These are phyloP conservation scores for Singerocomus inundabilis DNA, from an alignment of 1,284 basidiomycete genomes.

Conservation along the genomic window DNA sequence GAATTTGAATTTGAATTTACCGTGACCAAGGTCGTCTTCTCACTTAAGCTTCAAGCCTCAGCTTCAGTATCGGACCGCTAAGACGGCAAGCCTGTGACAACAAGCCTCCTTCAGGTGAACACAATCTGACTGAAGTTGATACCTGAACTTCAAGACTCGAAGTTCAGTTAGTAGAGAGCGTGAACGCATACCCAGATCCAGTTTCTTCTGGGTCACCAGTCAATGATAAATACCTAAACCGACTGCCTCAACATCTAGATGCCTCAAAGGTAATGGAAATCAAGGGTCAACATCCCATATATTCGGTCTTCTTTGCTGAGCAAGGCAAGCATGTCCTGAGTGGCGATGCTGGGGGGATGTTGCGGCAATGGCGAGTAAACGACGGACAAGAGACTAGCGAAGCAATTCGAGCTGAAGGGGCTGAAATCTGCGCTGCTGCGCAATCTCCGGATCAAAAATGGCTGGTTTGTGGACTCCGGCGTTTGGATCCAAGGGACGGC, in stretches of 20 bases:
- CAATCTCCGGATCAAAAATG: conserved; percentile 10
- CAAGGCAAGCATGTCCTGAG: neutral
- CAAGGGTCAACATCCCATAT: neutral
- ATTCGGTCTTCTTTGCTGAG: neutral
- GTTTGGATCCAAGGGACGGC: neutral
- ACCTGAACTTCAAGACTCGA: too few species aligned
- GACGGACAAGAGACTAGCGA: neutral
- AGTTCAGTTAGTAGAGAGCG: too few species aligned
- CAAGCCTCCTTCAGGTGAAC: too few species aligned
- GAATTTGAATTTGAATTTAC: too few species aligned
- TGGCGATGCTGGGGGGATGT: neutral
- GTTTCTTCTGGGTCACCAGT: too few species aligned
- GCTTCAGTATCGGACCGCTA: too few species aligned
- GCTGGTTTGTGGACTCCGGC: conserved; percentile 7
- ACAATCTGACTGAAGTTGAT: too few species aligned
- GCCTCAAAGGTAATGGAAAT: neutral
- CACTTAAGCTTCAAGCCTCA: too few species aligned
- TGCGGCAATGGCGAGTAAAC: conserved; percentile 5
- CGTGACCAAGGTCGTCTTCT: too few species aligned
- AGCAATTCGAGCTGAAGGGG: neutral
- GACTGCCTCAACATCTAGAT: neutral
- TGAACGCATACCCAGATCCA: too few species aligned
- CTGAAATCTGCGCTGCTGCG: neutral
- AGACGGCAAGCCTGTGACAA: too few species aligned
- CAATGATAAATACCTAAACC: too few species aligned